phyloP scores from a whole-genome alignment of 306 rosid species.

The Vachellia pachyceras region DNA sequence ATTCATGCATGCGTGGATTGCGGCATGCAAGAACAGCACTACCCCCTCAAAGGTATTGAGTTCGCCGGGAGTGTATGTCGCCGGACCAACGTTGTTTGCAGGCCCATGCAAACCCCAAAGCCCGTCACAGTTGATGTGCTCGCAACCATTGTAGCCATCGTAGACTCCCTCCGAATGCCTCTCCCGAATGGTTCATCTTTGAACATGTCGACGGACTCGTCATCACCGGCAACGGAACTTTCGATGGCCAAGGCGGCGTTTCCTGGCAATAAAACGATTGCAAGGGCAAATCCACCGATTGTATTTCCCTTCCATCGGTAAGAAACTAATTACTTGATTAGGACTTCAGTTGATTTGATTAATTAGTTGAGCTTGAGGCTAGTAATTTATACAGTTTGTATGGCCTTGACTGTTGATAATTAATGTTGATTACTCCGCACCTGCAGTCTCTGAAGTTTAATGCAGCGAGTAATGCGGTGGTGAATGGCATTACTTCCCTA shows the following conservation, averaged over 20 bases:
- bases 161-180: conserved; percentile 52
- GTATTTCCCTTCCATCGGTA: conserved; percentile 61
- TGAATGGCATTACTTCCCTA: conserved; percentile 56
- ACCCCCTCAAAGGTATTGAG: conserved; percentile 52
- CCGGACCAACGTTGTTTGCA: conserved; percentile 58
- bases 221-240: conserved; percentile 60
- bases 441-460: conserved; percentile 62
- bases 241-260: conserved; percentile 69
- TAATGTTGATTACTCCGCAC: not conserved
- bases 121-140: conserved; percentile 55
- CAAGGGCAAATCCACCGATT: not conserved
- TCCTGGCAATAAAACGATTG: conserved; percentile 54
- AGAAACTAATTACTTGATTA: not conserved
- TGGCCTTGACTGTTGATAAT: not conserved
- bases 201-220: conserved; percentile 42
- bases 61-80: conserved; percentile 55
- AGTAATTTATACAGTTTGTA: not conserved
- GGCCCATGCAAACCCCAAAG: conserved; percentile 71
- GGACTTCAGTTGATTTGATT: no score
- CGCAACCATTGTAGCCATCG: conserved; percentile 55
- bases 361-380: not conserved
- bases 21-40: conserved; percentile 64
- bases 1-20: conserved; percentile 69
- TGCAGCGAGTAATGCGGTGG: conserved; percentile 38
- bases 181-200: conserved; percentile 71